Evolutionary conservation across 257 asterid genomes (phyloP).

Genomic region (Plectranthus barbatus): DNA sequence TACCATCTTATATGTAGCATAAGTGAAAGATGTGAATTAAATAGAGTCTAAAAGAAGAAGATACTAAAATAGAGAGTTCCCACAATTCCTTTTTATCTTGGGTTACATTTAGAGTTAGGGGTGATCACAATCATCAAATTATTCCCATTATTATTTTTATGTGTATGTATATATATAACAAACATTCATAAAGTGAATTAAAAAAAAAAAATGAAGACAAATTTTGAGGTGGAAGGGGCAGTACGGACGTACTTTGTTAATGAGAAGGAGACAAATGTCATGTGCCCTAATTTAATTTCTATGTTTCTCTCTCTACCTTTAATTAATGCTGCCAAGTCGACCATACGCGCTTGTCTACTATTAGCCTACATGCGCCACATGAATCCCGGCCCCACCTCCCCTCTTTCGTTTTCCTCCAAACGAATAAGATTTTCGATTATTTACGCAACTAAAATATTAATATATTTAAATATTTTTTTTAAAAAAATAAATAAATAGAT

Average conservation of each 20-base stretch:
- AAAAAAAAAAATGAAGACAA: not conserved
- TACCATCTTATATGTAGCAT: not conserved
- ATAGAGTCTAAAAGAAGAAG: not conserved
- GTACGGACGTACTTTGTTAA: slow-evolving; percentile 24
- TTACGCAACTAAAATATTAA: no score
- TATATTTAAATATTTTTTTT: no score
- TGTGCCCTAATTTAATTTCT: slow-evolving; percentile 17
- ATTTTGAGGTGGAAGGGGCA: slow-evolving; percentile 7
- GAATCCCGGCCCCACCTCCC: not conserved
- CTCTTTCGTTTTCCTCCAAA: not conserved
- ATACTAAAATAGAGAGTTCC: not conserved
- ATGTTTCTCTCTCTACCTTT: not conserved
- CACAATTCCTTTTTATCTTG: no score
- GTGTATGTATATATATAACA: not conserved
- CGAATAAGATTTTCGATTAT: no score
- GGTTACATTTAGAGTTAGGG: no score
- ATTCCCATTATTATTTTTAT: no score
- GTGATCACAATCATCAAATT: not conserved
- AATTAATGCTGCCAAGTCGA: not conserved
- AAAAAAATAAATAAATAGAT: no score
- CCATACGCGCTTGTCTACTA: slow-evolving; percentile 14
- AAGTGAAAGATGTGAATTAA: not conserved
- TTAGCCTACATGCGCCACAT: slow-evolving; percentile 13
- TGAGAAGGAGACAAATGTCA: slow-evolving; percentile 10
- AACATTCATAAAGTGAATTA: not conserved